Evolutionary conservation across 257 asterid species (phyloP), one percentile per base, ranked within the genome.

Genomic region (Cinchona pubescens): DNA sequence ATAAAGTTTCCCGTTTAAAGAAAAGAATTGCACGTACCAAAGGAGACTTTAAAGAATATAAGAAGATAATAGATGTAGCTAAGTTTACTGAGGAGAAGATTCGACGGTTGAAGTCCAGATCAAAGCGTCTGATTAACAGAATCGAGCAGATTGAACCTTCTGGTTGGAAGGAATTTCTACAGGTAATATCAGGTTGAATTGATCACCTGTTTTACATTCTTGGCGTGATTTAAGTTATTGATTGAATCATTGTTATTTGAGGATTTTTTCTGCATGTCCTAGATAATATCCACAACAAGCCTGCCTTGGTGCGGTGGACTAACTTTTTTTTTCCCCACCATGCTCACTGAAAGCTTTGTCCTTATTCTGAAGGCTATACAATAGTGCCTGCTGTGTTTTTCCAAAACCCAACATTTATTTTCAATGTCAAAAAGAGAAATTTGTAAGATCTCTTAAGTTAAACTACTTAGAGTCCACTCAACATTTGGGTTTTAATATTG

Each of bases 121-220:
- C 98, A 23, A 86, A 87, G 53, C 98, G 98, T 75, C 82, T 94
- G 84, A 71, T 53, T 76, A 83, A 82, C 79, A 93, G 99, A 80
- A 86, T 94, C 74, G 94, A 88, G 88, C 91, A 91, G 89, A 94
- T 94, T 78, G 99, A 92, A 85, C 99, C 99, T 59, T 92, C 98
- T 81, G 98, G 99, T 69, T 94, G 99, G 99, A 94, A 94, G 88
- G 99, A 94, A 79, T 94, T 94, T 88, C 87, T 92, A 82, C 97
- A 92, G 97, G 99, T 94, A 83, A 67, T 71, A 65, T 66, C 51
- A 64, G 72, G 55, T 37, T 29, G 48, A 29, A 73, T 65, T 23
- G 30, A 18, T 29, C 29, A 64, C 42, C 49, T 48, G 18, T 30
- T 66, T 53, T 53, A 49, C 64, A 77, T 48, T 72, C 42, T 32